Percentiles rank a stretch among this genome's conserved stretches.
Evolutionary conservation across 257 asterid species (phyloP).

Genomic region (Schizonepeta tenuifolia): DNA sequence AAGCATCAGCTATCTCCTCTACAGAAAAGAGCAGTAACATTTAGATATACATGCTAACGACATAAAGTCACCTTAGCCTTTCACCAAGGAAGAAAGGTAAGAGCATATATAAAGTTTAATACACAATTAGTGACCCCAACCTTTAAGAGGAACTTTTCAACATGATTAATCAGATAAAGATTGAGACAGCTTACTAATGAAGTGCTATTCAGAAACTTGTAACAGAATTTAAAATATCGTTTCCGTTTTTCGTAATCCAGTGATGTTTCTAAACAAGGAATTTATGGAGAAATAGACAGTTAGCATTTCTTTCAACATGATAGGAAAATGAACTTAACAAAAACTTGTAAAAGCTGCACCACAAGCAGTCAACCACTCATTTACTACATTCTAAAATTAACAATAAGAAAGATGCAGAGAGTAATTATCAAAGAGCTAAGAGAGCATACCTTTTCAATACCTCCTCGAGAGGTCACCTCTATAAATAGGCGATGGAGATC

Average conservation of each 20-base stretch:
- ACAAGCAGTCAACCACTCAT: constrained; percentile 9
- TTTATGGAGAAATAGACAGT: neutral
- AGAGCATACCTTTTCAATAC: constrained; percentile 80
- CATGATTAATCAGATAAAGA: neutral
- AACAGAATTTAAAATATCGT: neutral
- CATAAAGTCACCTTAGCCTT: neutral
- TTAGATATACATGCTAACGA: neutral
- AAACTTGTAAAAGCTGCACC: neutral
- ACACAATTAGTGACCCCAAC: neutral
- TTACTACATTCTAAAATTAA: neutral
- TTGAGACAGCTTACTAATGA: neutral
- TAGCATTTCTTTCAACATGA: neutral
- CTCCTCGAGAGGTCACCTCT: constrained; percentile 94
- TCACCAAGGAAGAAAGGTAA: constrained; percentile 19
- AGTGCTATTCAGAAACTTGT: constrained; percentile 3
- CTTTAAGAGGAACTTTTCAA: neutral
- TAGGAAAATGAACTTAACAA: neutral
- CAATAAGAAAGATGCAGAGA: constrained; percentile 7
- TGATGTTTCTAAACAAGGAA: neutral
- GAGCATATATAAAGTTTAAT: neutral
- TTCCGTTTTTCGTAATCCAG: neutral
- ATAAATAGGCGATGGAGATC: constrained; percentile 85
- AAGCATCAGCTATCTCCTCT: neutral
- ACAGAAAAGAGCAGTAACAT: constrained; percentile 11
- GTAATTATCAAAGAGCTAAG: constrained; percentile 24